These are phyloP conservation scores for Xylaria multiplex DNA, from an alignment of 2,329 filamentous ascomycete species.

Conservation along the genomic window DNA sequence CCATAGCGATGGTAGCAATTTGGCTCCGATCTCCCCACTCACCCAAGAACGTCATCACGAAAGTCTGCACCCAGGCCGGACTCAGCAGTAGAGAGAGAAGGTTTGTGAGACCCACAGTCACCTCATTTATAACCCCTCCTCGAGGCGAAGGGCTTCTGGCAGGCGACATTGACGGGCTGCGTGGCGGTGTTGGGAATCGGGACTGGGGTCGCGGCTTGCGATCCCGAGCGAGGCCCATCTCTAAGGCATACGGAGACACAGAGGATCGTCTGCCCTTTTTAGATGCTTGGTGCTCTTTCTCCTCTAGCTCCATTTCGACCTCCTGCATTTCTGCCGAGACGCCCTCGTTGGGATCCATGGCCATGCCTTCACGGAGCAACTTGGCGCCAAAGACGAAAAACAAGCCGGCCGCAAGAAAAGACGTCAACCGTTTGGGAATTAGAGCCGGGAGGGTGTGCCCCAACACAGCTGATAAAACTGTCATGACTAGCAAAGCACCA, in stretches of 20 bases:
- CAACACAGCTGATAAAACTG: slow-evolving; percentile 88
- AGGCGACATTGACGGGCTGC: slow-evolving; percentile 82
- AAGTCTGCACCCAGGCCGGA: slow-evolving; percentile 98
- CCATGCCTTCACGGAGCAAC: slow-evolving; percentile 84
- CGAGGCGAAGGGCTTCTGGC: slow-evolving; percentile 67
- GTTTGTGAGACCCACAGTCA: slow-evolving; percentile 74
- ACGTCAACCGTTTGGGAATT: slow-evolving; percentile 90
- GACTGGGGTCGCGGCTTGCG: slow-evolving; percentile 78
- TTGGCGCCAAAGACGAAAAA: slow-evolving; percentile 91
- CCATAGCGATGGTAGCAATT: slow-evolving; percentile 99
- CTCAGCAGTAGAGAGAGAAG: slow-evolving; percentile 87
- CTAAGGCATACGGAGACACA: slow-evolving; percentile 79
- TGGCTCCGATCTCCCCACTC: slow-evolving; percentile 99
- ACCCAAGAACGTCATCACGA: slow-evolving; percentile 97
- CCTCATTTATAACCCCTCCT: slow-evolving; percentile 47
- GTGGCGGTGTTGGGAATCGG: slow-evolving; percentile 80
- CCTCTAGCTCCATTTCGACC: slow-evolving; percentile 90
- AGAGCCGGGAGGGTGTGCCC: slow-evolving; percentile 92
- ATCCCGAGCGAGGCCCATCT: slow-evolving; percentile 75
- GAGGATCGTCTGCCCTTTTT: slow-evolving; percentile 74
- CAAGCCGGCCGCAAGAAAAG: slow-evolving; percentile 81
- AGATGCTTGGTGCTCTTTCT: slow-evolving; percentile 83
- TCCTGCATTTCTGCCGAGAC: slow-evolving; percentile 98
- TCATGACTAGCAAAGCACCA: slow-evolving; percentile 91
- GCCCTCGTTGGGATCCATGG: slow-evolving; percentile 89